Evolutionary conservation across 1,284 basidiomycete species (phyloP), one percentile per base, ranked within the genome.

Genomic region (Mycosarcoma maydis): DNA sequence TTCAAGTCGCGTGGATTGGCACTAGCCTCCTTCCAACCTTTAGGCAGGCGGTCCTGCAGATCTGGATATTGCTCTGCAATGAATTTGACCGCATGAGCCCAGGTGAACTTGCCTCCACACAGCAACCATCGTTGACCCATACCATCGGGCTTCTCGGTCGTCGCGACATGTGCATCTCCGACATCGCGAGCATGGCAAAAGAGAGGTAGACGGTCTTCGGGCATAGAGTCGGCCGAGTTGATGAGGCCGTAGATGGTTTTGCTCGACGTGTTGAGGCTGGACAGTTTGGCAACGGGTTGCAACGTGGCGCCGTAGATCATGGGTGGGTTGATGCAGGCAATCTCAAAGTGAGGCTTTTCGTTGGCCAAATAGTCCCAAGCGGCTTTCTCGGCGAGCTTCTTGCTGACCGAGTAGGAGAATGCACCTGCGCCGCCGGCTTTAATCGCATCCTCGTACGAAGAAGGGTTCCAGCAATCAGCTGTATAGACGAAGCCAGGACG

Each of bases 131-230:
- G 64, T 23, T 69, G 45, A 6, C 66, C 67, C 50, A 64, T 71
- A 10, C 61, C 77, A 10, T 58, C 40, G 2, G 52, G 43, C 26
- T 61, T 52, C 19, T 77, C 73, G 16, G 77, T 42, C 6, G 72
- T 73, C 1, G 45, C 68, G 0, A 81, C 71, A 41, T 83, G 82
- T 0, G 82, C 82, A 22, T 71, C 45, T 0, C 73, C 82, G 13
- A 76, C 54, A 32, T 79, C 72, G 4, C 67, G 46, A 9, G 75
- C 80, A 39, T 75, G 62, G 39, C 68, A 75, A 55, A 82, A 83
- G 23, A 83, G 73, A 13, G 82, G 82, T 7, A 83, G 61, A 1
- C 81, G 68, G 43, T 82, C 76, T 30, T 67, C 75, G 0, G 81
- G 81, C 45, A 81, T 64, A 5, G 55, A 46, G 4, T 66, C 50